Evolutionary conservation across 2,329 filamentous ascomycete species (phyloP).

Genomic region (Xylaria polymorpha): DNA sequence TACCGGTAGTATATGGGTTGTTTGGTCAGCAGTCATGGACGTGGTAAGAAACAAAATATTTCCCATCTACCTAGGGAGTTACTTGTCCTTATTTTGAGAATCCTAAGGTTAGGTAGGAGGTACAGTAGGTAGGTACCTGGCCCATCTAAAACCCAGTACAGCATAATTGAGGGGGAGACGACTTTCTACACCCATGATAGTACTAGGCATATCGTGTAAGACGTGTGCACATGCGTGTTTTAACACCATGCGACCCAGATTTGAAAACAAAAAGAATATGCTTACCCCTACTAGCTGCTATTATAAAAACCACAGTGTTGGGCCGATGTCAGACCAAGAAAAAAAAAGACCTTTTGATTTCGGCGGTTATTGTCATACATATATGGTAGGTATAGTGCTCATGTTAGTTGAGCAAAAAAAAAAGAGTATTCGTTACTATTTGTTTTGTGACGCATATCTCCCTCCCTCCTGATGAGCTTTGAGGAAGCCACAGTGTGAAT

Average conservation of each 20-base stretch:
- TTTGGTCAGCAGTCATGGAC: conserved; percentile 6
- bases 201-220: no score
- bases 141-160: background rate
- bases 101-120: background rate
- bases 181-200: background rate
- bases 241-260: background rate
- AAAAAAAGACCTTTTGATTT: background rate
- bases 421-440: background rate
- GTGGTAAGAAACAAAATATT: conserved; percentile 1
- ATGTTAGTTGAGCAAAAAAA: background rate
- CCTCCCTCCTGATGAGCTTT: background rate
- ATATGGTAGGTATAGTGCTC: conserved; percentile 1
- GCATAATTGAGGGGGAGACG: background rate
- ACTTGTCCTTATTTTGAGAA: background rate
- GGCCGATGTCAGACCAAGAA: background rate
- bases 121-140: background rate
- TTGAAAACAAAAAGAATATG: background rate
- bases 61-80: background rate
- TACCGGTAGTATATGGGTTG: conserved; percentile 6
- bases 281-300: background rate
- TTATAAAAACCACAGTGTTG: background rate
- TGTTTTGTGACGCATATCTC: background rate
- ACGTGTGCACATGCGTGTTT: background rate
- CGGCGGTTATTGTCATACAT: background rate
- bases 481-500: background rate